Evolutionary conservation across 2,329 filamentous ascomycete species (phyloP).

Genomic region (Rhynchosporium secalis): DNA sequence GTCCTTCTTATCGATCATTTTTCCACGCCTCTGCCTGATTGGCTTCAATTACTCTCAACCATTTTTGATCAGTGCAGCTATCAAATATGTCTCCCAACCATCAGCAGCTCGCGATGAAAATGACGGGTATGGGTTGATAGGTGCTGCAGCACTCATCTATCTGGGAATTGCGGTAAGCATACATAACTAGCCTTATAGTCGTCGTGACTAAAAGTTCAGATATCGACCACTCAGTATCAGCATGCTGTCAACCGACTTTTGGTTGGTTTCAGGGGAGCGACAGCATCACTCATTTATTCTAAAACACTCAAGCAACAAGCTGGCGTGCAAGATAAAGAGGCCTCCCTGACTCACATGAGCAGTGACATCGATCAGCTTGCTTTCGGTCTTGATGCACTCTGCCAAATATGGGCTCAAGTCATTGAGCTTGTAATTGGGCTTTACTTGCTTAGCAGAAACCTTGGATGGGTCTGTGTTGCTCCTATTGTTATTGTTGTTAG

Average conservation of each 20-base stretch:
- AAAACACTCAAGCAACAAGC: slow-evolving; percentile 44
- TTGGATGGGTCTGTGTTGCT: slow-evolving; percentile 37
- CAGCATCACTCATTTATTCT: slow-evolving; percentile 52
- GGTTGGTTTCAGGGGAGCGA: slow-evolving; percentile 45
- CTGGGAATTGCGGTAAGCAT: slow-evolving; percentile 26
- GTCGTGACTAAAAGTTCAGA: slow-evolving; percentile 7
- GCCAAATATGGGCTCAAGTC: slow-evolving; percentile 44
- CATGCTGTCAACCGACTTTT: slow-evolving; percentile 46
- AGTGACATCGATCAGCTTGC: slow-evolving; percentile 42
- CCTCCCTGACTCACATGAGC: slow-evolving; percentile 48
- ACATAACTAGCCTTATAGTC: neutral
- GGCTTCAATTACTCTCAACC: slow-evolving; percentile 33
- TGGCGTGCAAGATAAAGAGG: slow-evolving; percentile 40
- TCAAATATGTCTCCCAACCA: slow-evolving; percentile 19
- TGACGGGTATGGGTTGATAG: slow-evolving; percentile 31
- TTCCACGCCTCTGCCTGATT: slow-evolving; percentile 32
- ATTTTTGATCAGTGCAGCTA: slow-evolving; percentile 27
- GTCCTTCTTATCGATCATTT: slow-evolving; percentile 22
- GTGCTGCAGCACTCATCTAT: slow-evolving; percentile 28
- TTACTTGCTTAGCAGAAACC: slow-evolving; percentile 42
- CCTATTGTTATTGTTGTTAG: slow-evolving; percentile 26
- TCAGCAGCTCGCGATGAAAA: slow-evolving; percentile 17
- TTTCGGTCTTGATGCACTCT: slow-evolving; percentile 34
- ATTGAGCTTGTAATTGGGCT: slow-evolving; percentile 44
- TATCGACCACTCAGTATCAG: slow-evolving; percentile 34